A percentile compares a stretch with the other conserved stretches of the same genome.
Evolutionary conservation across 495 filamentous ascomycete genomes (phyloP).

Genomic region (Penicillium subrubescens): DNA sequence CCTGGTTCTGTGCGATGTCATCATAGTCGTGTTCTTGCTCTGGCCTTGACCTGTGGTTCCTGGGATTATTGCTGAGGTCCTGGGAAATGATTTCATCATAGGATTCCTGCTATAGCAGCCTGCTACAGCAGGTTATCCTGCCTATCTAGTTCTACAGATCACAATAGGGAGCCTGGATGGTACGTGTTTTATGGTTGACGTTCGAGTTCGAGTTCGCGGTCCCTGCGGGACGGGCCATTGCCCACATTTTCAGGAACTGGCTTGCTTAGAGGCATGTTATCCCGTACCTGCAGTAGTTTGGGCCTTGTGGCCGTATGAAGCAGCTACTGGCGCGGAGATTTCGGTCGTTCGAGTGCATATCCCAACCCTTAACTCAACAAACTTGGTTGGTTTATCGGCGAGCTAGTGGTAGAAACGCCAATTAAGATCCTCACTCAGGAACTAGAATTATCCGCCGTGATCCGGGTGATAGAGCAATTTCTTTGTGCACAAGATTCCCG

Average conservation of each 20-base stretch:
- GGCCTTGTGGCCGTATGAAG: neutral
- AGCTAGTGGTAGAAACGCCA: neutral
- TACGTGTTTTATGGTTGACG: neutral
- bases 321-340: neutral
- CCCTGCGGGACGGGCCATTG: conserved; percentile 2
- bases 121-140: neutral
- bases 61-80: neutral
- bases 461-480: neutral
- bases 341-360: neutral
- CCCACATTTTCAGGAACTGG: neutral
- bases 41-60: neutral
- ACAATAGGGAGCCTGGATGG: neutral
- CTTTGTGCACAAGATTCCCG: neutral
- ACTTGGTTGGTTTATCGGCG: neutral
- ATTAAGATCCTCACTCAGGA: neutral
- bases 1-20: conserved; percentile 1
- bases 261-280: neutral
- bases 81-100: conserved; percentile 1
- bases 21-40: conserved; percentile 1
- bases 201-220: neutral
- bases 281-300: neutral
- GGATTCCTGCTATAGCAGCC: no score
- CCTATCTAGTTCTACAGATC: neutral
- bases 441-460: neutral
- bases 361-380: no score